Evolutionary conservation across 306 rosid genomes (phyloP).

Genomic region (Ochetophila trinervis): DNA sequence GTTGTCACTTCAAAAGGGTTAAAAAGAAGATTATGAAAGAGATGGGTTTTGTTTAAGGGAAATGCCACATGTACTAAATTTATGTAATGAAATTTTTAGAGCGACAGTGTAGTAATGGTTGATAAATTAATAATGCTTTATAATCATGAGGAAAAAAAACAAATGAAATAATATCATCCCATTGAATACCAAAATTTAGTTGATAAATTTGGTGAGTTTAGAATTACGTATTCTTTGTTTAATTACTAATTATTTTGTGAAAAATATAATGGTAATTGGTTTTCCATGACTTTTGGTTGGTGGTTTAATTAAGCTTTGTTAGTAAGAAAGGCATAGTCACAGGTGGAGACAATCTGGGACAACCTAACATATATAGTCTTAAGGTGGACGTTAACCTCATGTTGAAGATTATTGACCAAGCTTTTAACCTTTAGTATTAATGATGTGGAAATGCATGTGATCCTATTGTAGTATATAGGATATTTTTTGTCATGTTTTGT

Average conservation of each 20-base stretch:
- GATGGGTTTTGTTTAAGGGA: conserved; percentile 45
- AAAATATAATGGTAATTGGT: conserved; percentile 22
- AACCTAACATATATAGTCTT: conserved; percentile 24
- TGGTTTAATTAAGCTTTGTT: conserved; percentile 2
- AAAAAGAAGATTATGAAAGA: conserved; percentile 34
- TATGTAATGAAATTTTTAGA: too few relatives aligned
- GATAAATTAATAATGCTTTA: too few relatives aligned
- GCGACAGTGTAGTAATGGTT: too few relatives aligned
- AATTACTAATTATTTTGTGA: conserved; percentile 23
- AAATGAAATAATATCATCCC: too few relatives aligned
- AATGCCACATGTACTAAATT: too few relatives aligned
- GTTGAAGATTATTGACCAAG: conserved; percentile 38
- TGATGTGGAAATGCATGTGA: conserved; percentile 12
- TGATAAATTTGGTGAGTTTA: too few relatives aligned
- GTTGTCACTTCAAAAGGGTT: conserved; percentile 30
- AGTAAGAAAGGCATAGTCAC: conserved; percentile 29
- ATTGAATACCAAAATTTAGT: too few relatives aligned
- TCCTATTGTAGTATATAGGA: neutral
- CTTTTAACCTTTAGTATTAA: conserved; percentile 8
- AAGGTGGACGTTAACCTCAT: conserved; percentile 21
- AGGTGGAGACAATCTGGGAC: conserved; percentile 61
- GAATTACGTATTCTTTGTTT: too few relatives aligned
- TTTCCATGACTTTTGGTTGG: conserved; percentile 26
- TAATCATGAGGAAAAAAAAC: too few relatives aligned
- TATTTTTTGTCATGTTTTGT: neutral